Conservation (phyloP, 164 flowering plant species). For the Tinospora cordifolia region DNA sequence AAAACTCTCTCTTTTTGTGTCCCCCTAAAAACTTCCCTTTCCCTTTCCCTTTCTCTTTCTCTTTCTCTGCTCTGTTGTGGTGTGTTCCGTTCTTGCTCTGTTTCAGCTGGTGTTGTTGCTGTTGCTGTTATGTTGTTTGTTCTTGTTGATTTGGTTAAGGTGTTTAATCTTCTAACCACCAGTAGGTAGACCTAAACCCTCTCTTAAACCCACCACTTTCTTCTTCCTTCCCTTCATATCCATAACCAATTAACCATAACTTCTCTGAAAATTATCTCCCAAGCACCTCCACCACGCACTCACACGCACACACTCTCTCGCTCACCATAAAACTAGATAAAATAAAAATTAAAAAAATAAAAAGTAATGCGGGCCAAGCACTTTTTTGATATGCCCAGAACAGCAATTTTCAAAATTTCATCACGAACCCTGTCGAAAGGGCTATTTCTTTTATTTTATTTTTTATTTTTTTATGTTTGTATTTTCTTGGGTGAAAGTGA, state of each 20-base stretch:
- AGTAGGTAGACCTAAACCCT: slow-evolving; percentile 85
- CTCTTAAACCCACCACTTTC: slow-evolving; percentile 36
- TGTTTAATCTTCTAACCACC: slow-evolving; percentile 67
- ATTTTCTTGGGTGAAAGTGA: neutral
- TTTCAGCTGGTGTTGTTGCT: slow-evolving; percentile 11
- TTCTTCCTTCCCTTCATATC: slow-evolving; percentile 10
- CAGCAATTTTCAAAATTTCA: neutral
- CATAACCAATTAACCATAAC: slow-evolving; percentile 20
- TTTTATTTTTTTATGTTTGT: no score
- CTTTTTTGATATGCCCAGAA: neutral
- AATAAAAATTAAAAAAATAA: no score
- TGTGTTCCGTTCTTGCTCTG: slow-evolving; percentile 1
- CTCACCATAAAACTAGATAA: neutral
- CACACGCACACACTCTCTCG: no score
- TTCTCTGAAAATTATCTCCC: neutral
- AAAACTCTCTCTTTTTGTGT: slow-evolving; percentile 17
- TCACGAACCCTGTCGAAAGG: neutral
- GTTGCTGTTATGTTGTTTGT: slow-evolving; percentile 15
- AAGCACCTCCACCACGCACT: neutral
- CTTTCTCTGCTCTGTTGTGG: neutral
- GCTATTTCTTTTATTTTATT: no score
- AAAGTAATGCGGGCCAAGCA: neutral
- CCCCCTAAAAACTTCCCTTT: neutral
- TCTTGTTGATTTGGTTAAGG: slow-evolving; percentile 37
- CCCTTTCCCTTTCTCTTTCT: slow-evolving; percentile 11